These are phyloP conservation scores for Dichotomocladium elegans DNA, from an alignment of 371 early-diverging fungal genomes.

Conservation along the genomic window DNA sequence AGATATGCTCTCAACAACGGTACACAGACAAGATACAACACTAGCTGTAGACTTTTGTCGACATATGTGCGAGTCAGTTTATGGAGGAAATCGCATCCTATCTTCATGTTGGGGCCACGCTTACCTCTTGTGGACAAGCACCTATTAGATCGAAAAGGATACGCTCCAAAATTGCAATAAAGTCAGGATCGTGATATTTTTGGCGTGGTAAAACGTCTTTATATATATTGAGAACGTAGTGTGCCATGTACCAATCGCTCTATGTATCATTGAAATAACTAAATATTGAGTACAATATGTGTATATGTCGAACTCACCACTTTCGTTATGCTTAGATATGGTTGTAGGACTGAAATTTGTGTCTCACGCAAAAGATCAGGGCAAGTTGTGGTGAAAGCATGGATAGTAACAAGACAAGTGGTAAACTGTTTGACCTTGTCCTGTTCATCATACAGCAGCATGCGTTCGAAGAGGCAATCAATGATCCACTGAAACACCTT, in stretches of 20 bases:
- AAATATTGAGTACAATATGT: not conserved
- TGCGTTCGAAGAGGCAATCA: slow-evolving; percentile 50
- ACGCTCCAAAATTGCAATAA: slow-evolving; percentile 50
- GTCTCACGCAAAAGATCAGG: slow-evolving; percentile 34
- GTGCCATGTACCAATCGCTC: slow-evolving; percentile 50
- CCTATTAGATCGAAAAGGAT: slow-evolving; percentile 55
- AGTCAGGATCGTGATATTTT: slow-evolving; percentile 50
- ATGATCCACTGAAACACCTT: slow-evolving; percentile 54
- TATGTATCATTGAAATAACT: slow-evolving; percentile 4
- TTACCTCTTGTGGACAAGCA: slow-evolving; percentile 53
- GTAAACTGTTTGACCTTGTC: slow-evolving; percentile 27
- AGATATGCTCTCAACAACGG: slow-evolving; percentile 61
- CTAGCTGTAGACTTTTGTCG: slow-evolving; percentile 61
- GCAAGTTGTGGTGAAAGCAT: slow-evolving; percentile 43
- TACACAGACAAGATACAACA: slow-evolving; percentile 74
- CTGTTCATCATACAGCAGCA: slow-evolving; percentile 53
- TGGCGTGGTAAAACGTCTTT: slow-evolving; percentile 56
- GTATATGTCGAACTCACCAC: slow-evolving; percentile 18
- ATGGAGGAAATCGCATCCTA: not conserved
- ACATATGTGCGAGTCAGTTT: not conserved
- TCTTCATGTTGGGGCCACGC: too few relatives aligned
- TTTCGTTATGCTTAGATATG: slow-evolving; percentile 38
- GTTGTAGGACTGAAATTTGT: slow-evolving; percentile 45
- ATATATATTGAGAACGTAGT: slow-evolving; percentile 53
- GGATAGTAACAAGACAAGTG: slow-evolving; percentile 32